Evolutionary conservation across 2,329 filamentous ascomycete species (phyloP).

Genomic region (Clonostachys solani): DNA sequence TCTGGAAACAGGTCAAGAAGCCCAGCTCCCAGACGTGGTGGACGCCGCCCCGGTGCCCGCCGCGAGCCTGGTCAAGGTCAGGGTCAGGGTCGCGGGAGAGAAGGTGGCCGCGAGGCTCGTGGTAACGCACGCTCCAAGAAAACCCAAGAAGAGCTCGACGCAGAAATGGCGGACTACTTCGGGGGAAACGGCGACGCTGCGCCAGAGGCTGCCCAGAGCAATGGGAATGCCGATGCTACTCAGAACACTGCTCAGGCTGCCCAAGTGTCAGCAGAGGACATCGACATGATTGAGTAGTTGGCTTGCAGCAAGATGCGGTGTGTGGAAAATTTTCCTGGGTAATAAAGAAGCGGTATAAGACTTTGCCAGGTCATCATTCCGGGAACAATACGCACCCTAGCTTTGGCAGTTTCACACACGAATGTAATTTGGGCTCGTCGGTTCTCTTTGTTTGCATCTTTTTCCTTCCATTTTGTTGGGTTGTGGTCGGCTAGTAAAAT

Average conservation of each 20-base stretch:
- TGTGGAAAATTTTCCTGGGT: too few species aligned
- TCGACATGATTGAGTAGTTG: slow-evolving; percentile 66
- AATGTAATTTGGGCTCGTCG: too few species aligned
- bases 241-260: slow-evolving; percentile 20
- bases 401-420: too few species aligned
- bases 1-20: slow-evolving; percentile 49
- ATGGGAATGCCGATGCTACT: slow-evolving; percentile 9
- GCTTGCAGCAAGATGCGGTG: too few species aligned
- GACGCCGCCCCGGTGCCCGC: slow-evolving; percentile 45
- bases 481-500: too few species aligned
- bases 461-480: too few species aligned
- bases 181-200: slow-evolving; percentile 35
- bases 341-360: too few species aligned
- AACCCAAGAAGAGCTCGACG: slow-evolving; percentile 87
- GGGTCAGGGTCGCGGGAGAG: slow-evolving; percentile 20
- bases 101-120: slow-evolving; percentile 30
- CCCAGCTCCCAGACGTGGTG: slow-evolving; percentile 49
- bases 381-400: too few species aligned
- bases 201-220: slow-evolving; percentile 17
- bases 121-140: slow-evolving; percentile 64
- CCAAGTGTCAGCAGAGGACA: slow-evolving; percentile 41
- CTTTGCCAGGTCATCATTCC: too few species aligned
- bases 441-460: too few species aligned
- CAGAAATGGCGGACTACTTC: slow-evolving; percentile 97
- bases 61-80: slow-evolving; percentile 31